A percentile compares a stretch with the other conserved stretches of the same genome.
Evolutionary conservation across 2,329 filamentous ascomycete species (phyloP).

Genomic region (Ophiognomonia clavigignenti-juglandacearum): DNA sequence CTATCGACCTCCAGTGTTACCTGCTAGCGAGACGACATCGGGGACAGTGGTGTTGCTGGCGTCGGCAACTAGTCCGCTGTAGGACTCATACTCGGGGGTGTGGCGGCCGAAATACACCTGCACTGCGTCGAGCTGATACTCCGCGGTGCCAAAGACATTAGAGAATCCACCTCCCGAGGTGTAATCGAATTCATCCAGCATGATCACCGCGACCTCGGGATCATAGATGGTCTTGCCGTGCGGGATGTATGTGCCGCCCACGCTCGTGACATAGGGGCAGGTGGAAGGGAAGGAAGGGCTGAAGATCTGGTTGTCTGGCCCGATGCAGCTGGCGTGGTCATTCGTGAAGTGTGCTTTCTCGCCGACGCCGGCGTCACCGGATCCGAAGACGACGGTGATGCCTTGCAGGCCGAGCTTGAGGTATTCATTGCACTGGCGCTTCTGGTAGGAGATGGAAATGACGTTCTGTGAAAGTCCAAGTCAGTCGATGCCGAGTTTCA

Average conservation of each 20-base stretch:
- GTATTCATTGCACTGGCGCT: slow-evolving; percentile 45
- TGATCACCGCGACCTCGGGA: slow-evolving; percentile 17
- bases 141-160: slow-evolving; percentile 37
- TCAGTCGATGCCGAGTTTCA: no score
- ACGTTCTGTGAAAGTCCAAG: no score
- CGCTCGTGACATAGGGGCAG: slow-evolving; percentile 38
- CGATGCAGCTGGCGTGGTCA: slow-evolving; percentile 30
- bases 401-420: slow-evolving; percentile 48
- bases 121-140: slow-evolving; percentile 37
- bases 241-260: slow-evolving; percentile 16
- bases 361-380: slow-evolving; percentile 42
- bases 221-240: slow-evolving; percentile 12
- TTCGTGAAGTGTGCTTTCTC: slow-evolving; percentile 19
- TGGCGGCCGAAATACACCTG: slow-evolving; percentile 31
- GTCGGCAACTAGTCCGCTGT: slow-evolving; percentile 14
- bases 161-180: slow-evolving; percentile 40
- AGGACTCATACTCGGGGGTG: slow-evolving; percentile 17
- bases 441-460: slow-evolving; percentile 48
- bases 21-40: slow-evolving; percentile 4
- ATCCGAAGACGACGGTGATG: slow-evolving; percentile 42
- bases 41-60: slow-evolving; percentile 13
- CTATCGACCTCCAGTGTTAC: slow-evolving; percentile 2
- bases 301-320: slow-evolving; percentile 36
- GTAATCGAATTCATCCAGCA: slow-evolving; percentile 9
- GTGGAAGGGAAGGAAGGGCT: slow-evolving; percentile 42